Evolutionary conservation across 352 stramenopile genomes (phyloP), one percentile per base, ranked within the genome.

Genomic region (Globisporangium ultimum): DNA sequence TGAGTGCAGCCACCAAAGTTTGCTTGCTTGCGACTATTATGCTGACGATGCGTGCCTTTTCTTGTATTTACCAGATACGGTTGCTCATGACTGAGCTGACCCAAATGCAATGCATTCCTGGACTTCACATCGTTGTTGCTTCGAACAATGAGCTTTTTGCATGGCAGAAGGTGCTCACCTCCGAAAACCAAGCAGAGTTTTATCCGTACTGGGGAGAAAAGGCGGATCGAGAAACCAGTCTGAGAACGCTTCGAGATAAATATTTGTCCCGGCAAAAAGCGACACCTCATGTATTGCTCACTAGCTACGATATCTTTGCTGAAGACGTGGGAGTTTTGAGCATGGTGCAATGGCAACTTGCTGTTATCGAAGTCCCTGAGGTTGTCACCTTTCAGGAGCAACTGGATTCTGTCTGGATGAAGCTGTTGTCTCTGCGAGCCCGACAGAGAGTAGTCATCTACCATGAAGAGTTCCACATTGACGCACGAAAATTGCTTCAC

Each of bases 361-460:
- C 60, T 36, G 46, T 84, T 14, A 70, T 87, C 56, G 80, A 89
- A 50, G 65, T 81, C 14, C 70, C 70, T 21, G 51, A 59, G 36
- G 45, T 54, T 36, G 47, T 49, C 20, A 56, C 48, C 9, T 28
- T 49, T 40, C 24, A 55, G 38, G 58, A 84, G 7, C 41, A 69
- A 18, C 56, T 74, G 38, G 53, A 71, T 17, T 13, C 60, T 5
- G 70, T 86, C 53, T 91, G 80, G 83, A 49, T 63, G 58, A 57
- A 70, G 32, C 21, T 91, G 1, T 58, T 94, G 28, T 73, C 72
- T 18, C 59, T 91, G 21, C 73, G 69, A 51, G 87, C 80, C 58
- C 84, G 82, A 12, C 84, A 92, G 60, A 74, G 83, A 12, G 48
- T 90, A 41, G 24, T 94, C 12, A 46, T 94, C 14, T 76, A 63